Percentiles rank a stretch among this genome's conserved stretches.
These are phyloP conservation scores for Sphagnum tenellum DNA, from an alignment of 225 moss, liverwort and hornwort genomes.

Conservation along the genomic window DNA sequence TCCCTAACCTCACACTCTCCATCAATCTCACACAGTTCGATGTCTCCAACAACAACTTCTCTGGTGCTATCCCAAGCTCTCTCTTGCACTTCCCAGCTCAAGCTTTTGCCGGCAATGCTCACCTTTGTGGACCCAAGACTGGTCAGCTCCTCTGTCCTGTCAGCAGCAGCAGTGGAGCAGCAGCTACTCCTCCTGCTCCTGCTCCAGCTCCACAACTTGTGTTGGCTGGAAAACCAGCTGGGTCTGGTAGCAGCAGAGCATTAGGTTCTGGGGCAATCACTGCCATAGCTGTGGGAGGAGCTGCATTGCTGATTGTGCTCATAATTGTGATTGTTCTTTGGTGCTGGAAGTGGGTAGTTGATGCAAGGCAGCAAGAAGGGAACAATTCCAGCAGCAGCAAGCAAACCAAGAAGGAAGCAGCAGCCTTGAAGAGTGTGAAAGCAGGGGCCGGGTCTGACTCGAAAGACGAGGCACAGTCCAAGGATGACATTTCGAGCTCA, in stretches of 20 bases:
- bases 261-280: conserved; percentile 28
- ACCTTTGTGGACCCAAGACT: conserved; percentile 5
- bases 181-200: conserved; percentile 11
- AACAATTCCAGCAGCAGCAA: neutral
- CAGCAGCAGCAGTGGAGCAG: conserved; percentile 13
- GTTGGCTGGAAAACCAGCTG: conserved; percentile 15
- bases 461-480: neutral
- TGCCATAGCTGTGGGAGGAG: conserved; percentile 56
- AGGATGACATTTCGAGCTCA: conserved; percentile 20
- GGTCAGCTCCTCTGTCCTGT: conserved; percentile 11
- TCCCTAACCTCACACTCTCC: conserved; percentile 24
- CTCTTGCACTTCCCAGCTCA: conserved; percentile 17
- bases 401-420: conserved; percentile 24
- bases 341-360: conserved; percentile 27
- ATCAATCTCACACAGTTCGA: conserved; percentile 33
- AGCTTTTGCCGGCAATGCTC: conserved; percentile 20
- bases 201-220: conserved; percentile 9
- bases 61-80: conserved; percentile 16
- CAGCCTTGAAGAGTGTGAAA: no score
- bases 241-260: conserved; percentile 20
- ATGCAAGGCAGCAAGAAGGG: no score
- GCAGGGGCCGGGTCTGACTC: no score
- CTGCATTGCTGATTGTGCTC: conserved; percentile 41
- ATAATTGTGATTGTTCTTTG: conserved; percentile 36
- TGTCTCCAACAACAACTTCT: conserved; percentile 36